These are phyloP conservation scores for Cyberlindnera japonica DNA, from an alignment of 805 yeast genomes.

Conservation along the genomic window DNA sequence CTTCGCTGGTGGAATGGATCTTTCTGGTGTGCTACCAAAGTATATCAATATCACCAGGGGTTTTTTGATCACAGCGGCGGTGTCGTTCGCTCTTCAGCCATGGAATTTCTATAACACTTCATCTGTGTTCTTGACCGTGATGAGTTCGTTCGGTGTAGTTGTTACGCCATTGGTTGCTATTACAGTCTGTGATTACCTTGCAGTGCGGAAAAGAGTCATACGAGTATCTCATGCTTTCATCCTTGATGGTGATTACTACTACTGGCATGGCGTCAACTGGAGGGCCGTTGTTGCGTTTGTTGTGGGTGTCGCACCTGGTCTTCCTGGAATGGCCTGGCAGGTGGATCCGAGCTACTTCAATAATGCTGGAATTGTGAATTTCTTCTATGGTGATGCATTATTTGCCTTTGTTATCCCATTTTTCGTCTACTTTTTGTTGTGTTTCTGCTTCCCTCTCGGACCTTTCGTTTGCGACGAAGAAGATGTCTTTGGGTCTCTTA, in stretches of 20 bases:
- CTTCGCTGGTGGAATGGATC: slow-evolving; percentile 32
- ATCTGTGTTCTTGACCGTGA: slow-evolving; percentile 30
- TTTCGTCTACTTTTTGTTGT: slow-evolving; percentile 33
- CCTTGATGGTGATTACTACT: slow-evolving; percentile 31
- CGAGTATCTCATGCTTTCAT: slow-evolving; percentile 32
- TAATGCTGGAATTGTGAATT: slow-evolving; percentile 37
- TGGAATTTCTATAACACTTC: slow-evolving; percentile 35
- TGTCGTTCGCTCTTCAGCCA: slow-evolving; percentile 35
- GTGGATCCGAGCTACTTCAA: slow-evolving; percentile 21
- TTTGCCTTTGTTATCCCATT: slow-evolving; percentile 41
- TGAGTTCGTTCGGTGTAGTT: slow-evolving; percentile 34
- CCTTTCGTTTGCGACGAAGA: slow-evolving; percentile 34
- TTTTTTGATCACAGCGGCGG: slow-evolving; percentile 26
- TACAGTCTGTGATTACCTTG: slow-evolving; percentile 35
- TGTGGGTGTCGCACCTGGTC: slow-evolving; percentile 42
- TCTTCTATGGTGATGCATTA: slow-evolving; percentile 41
- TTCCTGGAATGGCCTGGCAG: slow-evolving; percentile 46
- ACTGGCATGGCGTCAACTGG: slow-evolving; percentile 40
- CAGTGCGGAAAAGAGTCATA: slow-evolving; percentile 31
- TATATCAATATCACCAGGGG: slow-evolving; percentile 34
- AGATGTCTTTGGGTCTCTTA: slow-evolving; percentile 39
- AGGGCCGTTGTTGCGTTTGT: slow-evolving; percentile 38
- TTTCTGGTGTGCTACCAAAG: slow-evolving; percentile 22
- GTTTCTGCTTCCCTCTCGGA: slow-evolving; percentile 9
- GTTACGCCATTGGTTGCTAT: slow-evolving; percentile 35